A percentile compares a stretch with the other conserved stretches of the same genome.
These are phyloP conservation scores for Aspergillus taichungensis DNA, from an alignment of 495 filamentous ascomycete species.

Conservation along the genomic window DNA sequence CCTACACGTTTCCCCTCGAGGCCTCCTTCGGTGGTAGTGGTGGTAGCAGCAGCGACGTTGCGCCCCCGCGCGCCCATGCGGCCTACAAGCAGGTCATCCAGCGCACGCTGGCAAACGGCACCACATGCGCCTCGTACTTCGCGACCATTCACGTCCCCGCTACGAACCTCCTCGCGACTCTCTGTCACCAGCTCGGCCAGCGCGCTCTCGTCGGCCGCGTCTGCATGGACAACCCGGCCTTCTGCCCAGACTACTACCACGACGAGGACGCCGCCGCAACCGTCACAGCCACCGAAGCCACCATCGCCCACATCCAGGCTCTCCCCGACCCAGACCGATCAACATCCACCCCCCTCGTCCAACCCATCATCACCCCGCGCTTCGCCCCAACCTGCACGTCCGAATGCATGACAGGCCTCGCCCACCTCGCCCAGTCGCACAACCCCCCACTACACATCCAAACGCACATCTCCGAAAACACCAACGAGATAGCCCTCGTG, in stretches of 20 bases:
- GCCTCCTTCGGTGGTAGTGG: slow-evolving; percentile 46
- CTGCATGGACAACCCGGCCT: slow-evolving; percentile 68
- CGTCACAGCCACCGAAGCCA: slow-evolving; percentile 42
- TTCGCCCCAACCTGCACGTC: slow-evolving; percentile 73
- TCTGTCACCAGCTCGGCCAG: slow-evolving; percentile 69
- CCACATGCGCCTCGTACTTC: slow-evolving; percentile 86
- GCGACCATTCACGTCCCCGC: slow-evolving; percentile 73
- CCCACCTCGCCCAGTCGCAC: slow-evolving; percentile 49
- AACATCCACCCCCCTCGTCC: slow-evolving; percentile 51
- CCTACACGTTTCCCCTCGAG: slow-evolving; percentile 94
- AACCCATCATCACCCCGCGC: slow-evolving; percentile 80
- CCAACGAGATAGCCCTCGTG: slow-evolving; percentile 61
- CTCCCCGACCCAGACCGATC: slow-evolving; percentile 55
- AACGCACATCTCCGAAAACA: slow-evolving; percentile 89
- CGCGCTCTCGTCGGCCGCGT: slow-evolving; percentile 83
- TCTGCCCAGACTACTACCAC: slow-evolving; percentile 65
- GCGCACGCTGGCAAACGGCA: slow-evolving; percentile 79
- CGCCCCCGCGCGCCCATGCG: slow-evolving; percentile 38
- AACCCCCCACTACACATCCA: slow-evolving; percentile 58
- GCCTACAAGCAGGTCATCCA: slow-evolving; percentile 67
- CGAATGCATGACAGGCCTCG: slow-evolving; percentile 52
- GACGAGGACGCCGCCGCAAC: slow-evolving; percentile 53
- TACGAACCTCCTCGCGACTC: slow-evolving; percentile 80
- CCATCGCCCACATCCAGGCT: slow-evolving; percentile 54
- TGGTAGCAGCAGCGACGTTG: slow-evolving; percentile 9